phyloP scores from a whole-genome alignment of 805 yeast species.

The Candida stauntonica region DNA sequence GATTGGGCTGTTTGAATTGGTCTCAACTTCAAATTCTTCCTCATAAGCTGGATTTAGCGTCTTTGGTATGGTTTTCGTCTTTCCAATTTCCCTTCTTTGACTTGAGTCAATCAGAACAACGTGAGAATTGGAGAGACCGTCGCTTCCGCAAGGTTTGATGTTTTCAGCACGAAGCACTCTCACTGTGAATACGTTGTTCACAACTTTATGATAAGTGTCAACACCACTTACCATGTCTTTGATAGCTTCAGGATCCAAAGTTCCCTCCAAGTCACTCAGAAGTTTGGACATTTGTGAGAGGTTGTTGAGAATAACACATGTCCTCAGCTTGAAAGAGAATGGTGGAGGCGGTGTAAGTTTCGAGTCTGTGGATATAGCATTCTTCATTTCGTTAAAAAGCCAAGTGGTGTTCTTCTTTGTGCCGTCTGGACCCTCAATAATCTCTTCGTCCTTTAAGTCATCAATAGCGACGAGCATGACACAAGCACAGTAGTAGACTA shows the following conservation, averaged over 20 bases:
- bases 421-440: constrained; percentile 19
- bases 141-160: constrained; percentile 42
- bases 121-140: constrained; percentile 50
- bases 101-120: constrained; percentile 58
- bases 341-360: constrained; percentile 44
- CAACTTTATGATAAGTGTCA: constrained; percentile 16
- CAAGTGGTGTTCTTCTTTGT: constrained; percentile 34
- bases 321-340: constrained; percentile 50
- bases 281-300: constrained; percentile 47
- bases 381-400: constrained; percentile 48
- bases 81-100: constrained; percentile 53
- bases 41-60: constrained; percentile 78
- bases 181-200: constrained; percentile 58
- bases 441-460: constrained; percentile 33
- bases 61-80: constrained; percentile 60
- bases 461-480: constrained; percentile 33
- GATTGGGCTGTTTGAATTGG: constrained; percentile 37
- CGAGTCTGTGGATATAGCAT: constrained; percentile 38
- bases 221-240: constrained; percentile 27
- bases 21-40: constrained; percentile 67
- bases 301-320: constrained; percentile 77
- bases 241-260: constrained; percentile 54
- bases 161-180: constrained; percentile 61
- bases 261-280: constrained; percentile 48
- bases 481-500: constrained; percentile 45